Base-by-base conservation (phyloP, 352 stramenopile species). In the Pilasporangium apinafurcum region DNA sequence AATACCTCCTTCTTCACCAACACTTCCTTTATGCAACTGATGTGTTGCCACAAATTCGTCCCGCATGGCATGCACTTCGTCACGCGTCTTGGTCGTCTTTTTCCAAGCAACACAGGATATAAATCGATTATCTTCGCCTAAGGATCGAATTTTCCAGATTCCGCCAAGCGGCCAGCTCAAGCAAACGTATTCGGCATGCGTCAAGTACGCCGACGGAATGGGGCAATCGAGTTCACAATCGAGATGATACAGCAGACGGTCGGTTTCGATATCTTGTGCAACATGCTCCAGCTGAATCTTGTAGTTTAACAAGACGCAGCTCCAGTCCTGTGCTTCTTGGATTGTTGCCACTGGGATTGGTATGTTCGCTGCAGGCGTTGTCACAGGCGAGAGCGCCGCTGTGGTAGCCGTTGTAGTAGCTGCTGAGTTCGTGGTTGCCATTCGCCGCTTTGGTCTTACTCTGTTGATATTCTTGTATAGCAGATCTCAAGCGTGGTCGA, bases 181-280 rank as follows among this genome's bases (percentile, higher is more conserved):
- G 28, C 62, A 71, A 18, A 83, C 24, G 30, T 62, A 80, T 42
- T 73, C 56, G 4, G 45, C 48, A 56, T 76, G 59, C 12, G 53
- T 39, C 5, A 66, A 47, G 17, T 63, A 59, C 2, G 55, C 5
- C 8, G 46, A 27, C 3, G 70, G 65, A 22, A 83, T 53, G 33
- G 70, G 59, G 32, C 59, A 30, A 22, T 58, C 49, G 24, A 83
- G 39, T 36, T 76, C 62, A 14, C 65, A 39, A 28, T 72, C 48
- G 26, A 83, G 55, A 17, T 74, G 59, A 35, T 76, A 80, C n/a
- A 78, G 45, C 13, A 78, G 41, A 17, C 61, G 66, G 44, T 80
- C 56, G 5, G 67, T 67, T 36, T 48, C 43, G 35, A 71, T 80
- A 34, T 79, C 62, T 17, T 76, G 51, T 2, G 67, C 59, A 1